Base-by-base conservation (phyloP, 257 asterid genomes). In the Parsonsia alboflavescens region DNA sequence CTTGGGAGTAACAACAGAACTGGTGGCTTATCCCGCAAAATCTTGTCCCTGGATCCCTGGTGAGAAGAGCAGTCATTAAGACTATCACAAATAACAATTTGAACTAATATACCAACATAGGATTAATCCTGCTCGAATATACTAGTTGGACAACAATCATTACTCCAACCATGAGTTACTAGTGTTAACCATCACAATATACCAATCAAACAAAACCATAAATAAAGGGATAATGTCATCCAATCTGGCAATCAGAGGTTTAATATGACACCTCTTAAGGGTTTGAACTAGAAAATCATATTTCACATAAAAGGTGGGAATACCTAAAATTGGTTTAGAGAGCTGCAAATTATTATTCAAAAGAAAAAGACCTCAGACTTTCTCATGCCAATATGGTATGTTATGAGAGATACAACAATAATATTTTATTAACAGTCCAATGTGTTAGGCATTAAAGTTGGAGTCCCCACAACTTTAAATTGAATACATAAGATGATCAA, bases 1-100 rank as follows among this genome's bases (percentile, higher is more conserved):
- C 10, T 71, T 73, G n/a, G 46, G 52, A 26, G 36, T 61, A 66
- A 70, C 22, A 49, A 48, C 54, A 67, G 28, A 66, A 15, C 9
- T 10, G 7, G 71, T 75, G 56, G 7, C 49, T 42, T 59, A 39
- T n/a, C 6, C 13, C 7, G 15, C 46, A 66, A 50, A 69, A 49
- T 41, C 24, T 21, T 10, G 41, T 54, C 12, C 33, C 58, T 28
- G 53, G 33, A 28, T 13, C 49, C 71, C 79, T 81, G 76, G 26
- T 4, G 22, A 53, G 44, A 61, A 71, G 26, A 17, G 16, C 36
- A 28, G 33, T 22, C 49, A 39, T 28, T 8, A 53, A 36, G 48
- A 64, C 21, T 41, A 2, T 17, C 21, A 39, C 50, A 65, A 15
- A 65, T 65, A 41, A 19, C 70, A 65, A 19, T 19, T 21, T 21